Percentiles rank a stretch among this genome's conserved stretches.
These are phyloP conservation scores for Mucor indicus DNA, from an alignment of 371 early-diverging fungal species.

Conservation along the genomic window DNA sequence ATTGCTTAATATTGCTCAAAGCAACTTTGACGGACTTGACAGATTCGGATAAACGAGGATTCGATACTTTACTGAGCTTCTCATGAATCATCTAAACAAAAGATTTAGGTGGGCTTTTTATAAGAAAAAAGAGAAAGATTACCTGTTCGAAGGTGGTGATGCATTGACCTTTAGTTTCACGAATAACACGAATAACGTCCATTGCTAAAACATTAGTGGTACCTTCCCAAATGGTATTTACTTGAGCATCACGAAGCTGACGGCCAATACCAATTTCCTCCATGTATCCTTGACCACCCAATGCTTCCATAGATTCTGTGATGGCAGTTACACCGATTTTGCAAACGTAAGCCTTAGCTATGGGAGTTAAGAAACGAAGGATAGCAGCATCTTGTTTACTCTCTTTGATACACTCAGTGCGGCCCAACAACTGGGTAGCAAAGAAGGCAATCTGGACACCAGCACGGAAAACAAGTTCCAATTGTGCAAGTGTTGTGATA, in stretches of 20 bases:
- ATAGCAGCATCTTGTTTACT: slow-evolving; percentile 32
- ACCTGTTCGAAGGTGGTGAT: slow-evolving; percentile 36
- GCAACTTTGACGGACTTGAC: slow-evolving; percentile 24
- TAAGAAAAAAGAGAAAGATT: background rate
- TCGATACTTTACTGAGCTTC: slow-evolving; percentile 1
- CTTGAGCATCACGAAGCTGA: slow-evolving; percentile 58
- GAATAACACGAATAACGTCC: slow-evolving; percentile 63
- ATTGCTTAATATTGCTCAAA: slow-evolving; percentile 16
- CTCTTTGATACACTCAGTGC: slow-evolving; percentile 33
- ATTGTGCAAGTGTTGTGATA: slow-evolving; percentile 49
- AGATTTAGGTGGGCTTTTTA: background rate
- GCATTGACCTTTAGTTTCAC: slow-evolving; percentile 44
- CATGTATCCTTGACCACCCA: slow-evolving; percentile 75
- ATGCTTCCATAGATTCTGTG: slow-evolving; percentile 62
- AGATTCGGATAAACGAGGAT: slow-evolving; percentile 16
- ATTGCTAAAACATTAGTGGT: slow-evolving; percentile 66
- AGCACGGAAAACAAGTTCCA: slow-evolving; percentile 54
- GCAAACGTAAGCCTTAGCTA: slow-evolving; percentile 58
- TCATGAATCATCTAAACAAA: slow-evolving; percentile 7
- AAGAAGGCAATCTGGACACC: slow-evolving; percentile 55
- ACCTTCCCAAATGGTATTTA: slow-evolving; percentile 74
- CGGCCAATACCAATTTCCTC: slow-evolving; percentile 65
- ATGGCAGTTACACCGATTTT: slow-evolving; percentile 48
- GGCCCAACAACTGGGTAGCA: slow-evolving; percentile 53
- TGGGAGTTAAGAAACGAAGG: slow-evolving; percentile 64